These are phyloP conservation scores for Bonia amplexicaulis DNA, from an alignment of 176 grass and related monocot species.

Conservation along the genomic window DNA sequence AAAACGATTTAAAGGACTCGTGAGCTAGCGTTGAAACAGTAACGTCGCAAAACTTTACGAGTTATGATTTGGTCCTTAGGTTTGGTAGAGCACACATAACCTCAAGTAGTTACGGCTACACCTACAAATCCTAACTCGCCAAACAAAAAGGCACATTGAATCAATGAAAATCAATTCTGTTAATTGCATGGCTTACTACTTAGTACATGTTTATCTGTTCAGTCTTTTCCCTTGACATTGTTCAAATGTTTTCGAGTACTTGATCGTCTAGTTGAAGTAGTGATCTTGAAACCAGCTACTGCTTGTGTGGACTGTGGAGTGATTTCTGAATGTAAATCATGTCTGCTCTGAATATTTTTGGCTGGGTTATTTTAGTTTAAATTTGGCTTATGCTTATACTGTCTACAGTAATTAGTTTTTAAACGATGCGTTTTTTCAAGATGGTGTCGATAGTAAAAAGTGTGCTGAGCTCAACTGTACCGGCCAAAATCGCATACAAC, in stretches of 20 bases:
- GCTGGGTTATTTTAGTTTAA: too few relatives aligned
- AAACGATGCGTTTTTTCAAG: too few relatives aligned
- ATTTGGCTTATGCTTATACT: too few relatives aligned
- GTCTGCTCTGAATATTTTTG: background rate
- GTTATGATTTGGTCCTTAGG: background rate
- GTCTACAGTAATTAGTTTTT: too few relatives aligned
- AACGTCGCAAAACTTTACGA: background rate
- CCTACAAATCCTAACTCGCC: background rate
- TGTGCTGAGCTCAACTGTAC: too few relatives aligned
- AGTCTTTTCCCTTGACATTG: background rate
- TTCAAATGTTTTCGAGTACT: background rate
- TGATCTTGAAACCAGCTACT: background rate
- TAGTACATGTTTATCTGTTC: background rate
- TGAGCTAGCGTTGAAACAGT: slow-evolving; percentile 16
- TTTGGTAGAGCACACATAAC: slow-evolving; percentile 3
- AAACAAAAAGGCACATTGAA: background rate
- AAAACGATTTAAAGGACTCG: slow-evolving; percentile 29
- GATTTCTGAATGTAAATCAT: background rate
- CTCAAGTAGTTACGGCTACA: background rate
- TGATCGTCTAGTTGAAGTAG: background rate
- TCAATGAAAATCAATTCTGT: background rate
- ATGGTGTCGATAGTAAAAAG: too few relatives aligned
- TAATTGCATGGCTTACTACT: background rate
- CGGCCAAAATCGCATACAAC: too few relatives aligned
- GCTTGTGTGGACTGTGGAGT: background rate